Conservation (phyloP, 495 filamentous ascomycete genomes). For the Daldinia decipiens region DNA sequence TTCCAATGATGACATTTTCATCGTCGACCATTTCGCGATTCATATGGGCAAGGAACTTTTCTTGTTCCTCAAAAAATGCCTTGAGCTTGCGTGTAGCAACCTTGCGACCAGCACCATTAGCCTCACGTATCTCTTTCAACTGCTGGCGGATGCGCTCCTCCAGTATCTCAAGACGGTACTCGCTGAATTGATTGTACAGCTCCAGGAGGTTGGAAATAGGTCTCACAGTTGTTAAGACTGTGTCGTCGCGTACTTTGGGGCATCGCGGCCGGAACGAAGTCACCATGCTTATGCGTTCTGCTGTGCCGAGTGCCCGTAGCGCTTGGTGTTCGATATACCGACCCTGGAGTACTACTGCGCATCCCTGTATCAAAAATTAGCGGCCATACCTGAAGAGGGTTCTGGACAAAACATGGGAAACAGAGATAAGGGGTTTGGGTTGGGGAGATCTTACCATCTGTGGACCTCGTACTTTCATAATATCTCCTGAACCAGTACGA, state of each 20-base stretch:
- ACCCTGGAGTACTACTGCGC: constrained; percentile 74
- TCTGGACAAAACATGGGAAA: background rate
- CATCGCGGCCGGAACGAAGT: constrained; percentile 74
- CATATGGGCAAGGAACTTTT: constrained; percentile 65
- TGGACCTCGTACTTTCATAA: constrained; percentile 75
- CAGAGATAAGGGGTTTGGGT: background rate
- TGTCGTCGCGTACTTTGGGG: constrained; percentile 70
- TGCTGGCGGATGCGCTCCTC: constrained; percentile 66
- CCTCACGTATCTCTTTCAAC: constrained; percentile 57
- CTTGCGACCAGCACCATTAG: constrained; percentile 52
- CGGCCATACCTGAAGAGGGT: background rate
- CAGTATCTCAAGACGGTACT: constrained; percentile 77
- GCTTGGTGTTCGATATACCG: constrained; percentile 79
- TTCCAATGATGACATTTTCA: constrained; percentile 61
- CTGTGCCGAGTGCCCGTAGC: constrained; percentile 68
- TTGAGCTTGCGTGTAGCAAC: constrained; percentile 58
- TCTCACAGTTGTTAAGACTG: constrained; percentile 72
- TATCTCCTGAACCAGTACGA: constrained; percentile 66
- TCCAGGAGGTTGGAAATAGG: constrained; percentile 72
- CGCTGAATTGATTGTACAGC: constrained; percentile 74
- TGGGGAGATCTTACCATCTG: constrained; percentile 63
- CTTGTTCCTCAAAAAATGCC: constrained; percentile 61
- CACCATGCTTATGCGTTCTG: constrained; percentile 77
- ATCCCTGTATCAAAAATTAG: constrained; percentile 60
- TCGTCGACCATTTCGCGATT: constrained; percentile 67